Evolutionary conservation across 192 early-diverging fungal genomes (phyloP), one percentile per base, ranked within the genome.

Genomic region (Coemansia biformis): DNA sequence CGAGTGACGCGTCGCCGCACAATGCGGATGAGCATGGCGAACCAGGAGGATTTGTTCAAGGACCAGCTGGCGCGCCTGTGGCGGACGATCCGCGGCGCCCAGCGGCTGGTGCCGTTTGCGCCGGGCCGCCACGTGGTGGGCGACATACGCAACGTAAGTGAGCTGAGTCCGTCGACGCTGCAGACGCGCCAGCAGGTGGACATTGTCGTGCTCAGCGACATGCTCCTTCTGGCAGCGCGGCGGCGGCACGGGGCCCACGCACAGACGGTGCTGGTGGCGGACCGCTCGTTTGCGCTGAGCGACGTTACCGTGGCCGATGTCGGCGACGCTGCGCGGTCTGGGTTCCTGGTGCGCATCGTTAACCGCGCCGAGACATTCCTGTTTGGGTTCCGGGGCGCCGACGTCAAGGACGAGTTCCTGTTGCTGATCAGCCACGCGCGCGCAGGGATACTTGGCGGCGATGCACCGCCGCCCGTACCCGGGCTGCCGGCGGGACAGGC

Each of bases 301-400:
- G 89, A 93, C 17, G 83, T 93, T 17, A 85, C 81, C 0, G 72
- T 95, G 4, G 80, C 88, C 16, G 95, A 98, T 41, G 77, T 92
- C 51, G 85, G 85, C 65, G 91, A 96, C 50, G 79, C 86, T 0
- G 29, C 68, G 36, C 89, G 92, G 17, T 46, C 89, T 2, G 79
- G 76, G 24, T 86, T 89, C 59, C 80, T 89, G 4, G 81, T 98
- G 54, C 88, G 90, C 57, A 81, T 94, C 8, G 71, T 92, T 28
- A 83, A 85, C n/a, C 82, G 88, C 49, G 84, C 87, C 2, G 89
- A 93, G 38, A 77, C 78, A 2, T 88, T 83, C 66, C 52, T 95
- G 39, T 94, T 77, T 51, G 68, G 60, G 16, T 71, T 70, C 32
- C 47, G 41, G 8, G 53, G 39, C 40, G 43, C 50, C 11, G 75